phyloP scores from a whole-genome alignment of 345 rosid genomes.

The Euphorbia peplus region DNA sequence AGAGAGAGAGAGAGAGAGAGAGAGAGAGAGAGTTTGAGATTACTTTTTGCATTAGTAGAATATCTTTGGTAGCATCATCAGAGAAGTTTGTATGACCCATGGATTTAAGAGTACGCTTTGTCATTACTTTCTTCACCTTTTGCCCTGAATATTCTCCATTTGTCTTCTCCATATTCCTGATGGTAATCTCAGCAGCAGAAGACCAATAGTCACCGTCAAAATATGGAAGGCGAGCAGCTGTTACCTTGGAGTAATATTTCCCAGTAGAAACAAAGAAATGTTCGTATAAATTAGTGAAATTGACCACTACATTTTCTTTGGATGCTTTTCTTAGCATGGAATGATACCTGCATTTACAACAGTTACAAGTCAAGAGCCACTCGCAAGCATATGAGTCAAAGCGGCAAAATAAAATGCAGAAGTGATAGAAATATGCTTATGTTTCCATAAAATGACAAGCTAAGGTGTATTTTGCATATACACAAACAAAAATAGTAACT shows the following conservation, averaged over 20 bases:
- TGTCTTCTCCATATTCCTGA: slow-evolving; percentile 30
- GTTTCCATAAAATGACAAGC: not conserved
- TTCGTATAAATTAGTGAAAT: slow-evolving; percentile 42
- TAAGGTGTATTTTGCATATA: not conserved
- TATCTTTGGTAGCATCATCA: slow-evolving; percentile 39
- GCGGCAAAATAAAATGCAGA: slow-evolving; percentile 2
- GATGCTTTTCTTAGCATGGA: slow-evolving; percentile 42
- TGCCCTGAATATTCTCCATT: slow-evolving; percentile 17
- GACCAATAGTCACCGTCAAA: slow-evolving; percentile 62
- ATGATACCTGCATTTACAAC: slow-evolving; percentile 37
- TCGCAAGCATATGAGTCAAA: not conserved
- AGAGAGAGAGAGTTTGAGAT: not conserved
- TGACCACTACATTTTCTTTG: slow-evolving; percentile 28
- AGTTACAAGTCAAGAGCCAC: slow-evolving; percentile 14
- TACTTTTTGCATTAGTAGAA: slow-evolving; percentile 53
- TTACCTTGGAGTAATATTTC: slow-evolving; percentile 28
- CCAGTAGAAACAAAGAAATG: slow-evolving; percentile 38
- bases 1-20: not conserved
- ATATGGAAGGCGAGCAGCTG: slow-evolving; percentile 54
- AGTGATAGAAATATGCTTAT: not conserved
- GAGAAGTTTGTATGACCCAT: slow-evolving; percentile 42
- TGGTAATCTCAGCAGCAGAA: slow-evolving; percentile 33
- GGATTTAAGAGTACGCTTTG: slow-evolving; percentile 35
- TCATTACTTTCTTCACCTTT: slow-evolving; percentile 28
- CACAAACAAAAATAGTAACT: not conserved